A percentile compares a stretch with the other conserved stretches of the same genome.
These are phyloP conservation scores for Microcyclospora pomicola DNA, from an alignment of 2,329 filamentous ascomycete species.

Conservation along the genomic window DNA sequence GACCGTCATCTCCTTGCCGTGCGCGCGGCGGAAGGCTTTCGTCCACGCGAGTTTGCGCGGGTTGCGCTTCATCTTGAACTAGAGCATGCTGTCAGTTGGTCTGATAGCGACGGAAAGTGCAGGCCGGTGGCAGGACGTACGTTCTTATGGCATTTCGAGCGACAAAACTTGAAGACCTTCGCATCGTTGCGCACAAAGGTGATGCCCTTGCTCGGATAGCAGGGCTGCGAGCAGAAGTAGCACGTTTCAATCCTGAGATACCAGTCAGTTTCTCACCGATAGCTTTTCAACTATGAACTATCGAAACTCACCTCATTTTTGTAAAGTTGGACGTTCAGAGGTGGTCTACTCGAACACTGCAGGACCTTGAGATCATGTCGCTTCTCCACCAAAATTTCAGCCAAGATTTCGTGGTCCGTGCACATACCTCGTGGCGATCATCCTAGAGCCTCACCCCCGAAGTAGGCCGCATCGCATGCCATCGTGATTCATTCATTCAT, in stretches of 20 bases:
- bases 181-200: constrained; percentile 56
- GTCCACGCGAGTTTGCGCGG: constrained; percentile 95
- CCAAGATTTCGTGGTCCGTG: background rate
- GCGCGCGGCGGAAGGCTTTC: constrained; percentile 74
- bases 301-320: background rate
- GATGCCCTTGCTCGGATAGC: constrained; percentile 51
- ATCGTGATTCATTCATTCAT: background rate
- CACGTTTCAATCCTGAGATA: constrained; percentile 47
- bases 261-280: background rate
- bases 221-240: constrained; percentile 57
- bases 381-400: background rate
- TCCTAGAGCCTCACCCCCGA: background rate
- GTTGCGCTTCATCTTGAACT: constrained; percentile 98
- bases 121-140: constrained; percentile 9
- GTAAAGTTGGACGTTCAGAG: background rate
- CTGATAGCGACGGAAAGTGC: background rate
- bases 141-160: constrained; percentile 52
- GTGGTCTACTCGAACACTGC: no score
- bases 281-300: background rate
- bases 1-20: constrained; percentile 76
- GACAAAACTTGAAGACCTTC: constrained; percentile 53
- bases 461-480: background rate
- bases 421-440: background rate
- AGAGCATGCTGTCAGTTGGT: background rate
- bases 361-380: no score